phyloP scores from a whole-genome alignment of 306 rosid genomes.

The Cucumis sativus region Cucumber_9930_V3 NC_026660.2:30343001-30343500 shows the following conservation, averaged over 20 bases:
- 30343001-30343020: neutral
- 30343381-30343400: constrained; percentile 52
- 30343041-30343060: neutral
- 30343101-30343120: constrained; percentile 42
- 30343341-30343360: constrained; percentile 66
- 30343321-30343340: constrained; percentile 82
- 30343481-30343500: constrained; percentile 71
- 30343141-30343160: constrained; percentile 98
- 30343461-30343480: constrained; percentile 40
- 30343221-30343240: constrained; percentile 73
- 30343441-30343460: constrained; percentile 46
- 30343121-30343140: constrained; percentile 66
- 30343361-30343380: constrained; percentile 61
- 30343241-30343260: constrained; percentile 88
- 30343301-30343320: constrained; percentile 89
- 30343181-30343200: constrained; percentile 79
- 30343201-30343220: constrained; percentile 83
- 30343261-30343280: constrained; percentile 95
- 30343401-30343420: constrained; percentile 37
- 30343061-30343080: constrained; percentile 1
- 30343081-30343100: constrained; percentile 7
- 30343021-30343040: neutral
- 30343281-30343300: constrained; percentile 89
- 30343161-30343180: constrained; percentile 97
- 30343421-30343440: constrained; percentile 50